Evolutionary conservation across 2,329 filamentous ascomycete species (phyloP).

Genomic region (Pestalotiopsis sp.): DNA sequence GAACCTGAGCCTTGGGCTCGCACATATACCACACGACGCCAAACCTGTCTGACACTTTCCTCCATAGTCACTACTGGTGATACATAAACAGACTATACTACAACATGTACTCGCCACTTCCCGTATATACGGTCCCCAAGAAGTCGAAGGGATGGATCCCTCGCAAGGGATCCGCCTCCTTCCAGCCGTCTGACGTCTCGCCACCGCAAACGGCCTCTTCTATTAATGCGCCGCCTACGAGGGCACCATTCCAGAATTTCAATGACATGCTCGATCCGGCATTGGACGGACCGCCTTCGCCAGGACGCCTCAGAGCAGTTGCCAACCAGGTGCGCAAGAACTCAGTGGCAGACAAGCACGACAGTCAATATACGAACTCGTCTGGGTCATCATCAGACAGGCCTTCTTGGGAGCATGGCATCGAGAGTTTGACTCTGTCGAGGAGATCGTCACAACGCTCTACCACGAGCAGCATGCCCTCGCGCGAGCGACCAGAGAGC

Average conservation of each 20-base stretch:
- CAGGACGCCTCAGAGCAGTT: slow-evolving; percentile 29
- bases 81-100: slow-evolving; percentile 6
- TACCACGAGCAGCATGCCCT: slow-evolving; percentile 50
- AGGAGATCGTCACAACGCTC: slow-evolving; percentile 59
- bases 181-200: slow-evolving; percentile 17
- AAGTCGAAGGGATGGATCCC: slow-evolving; percentile 21
- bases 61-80: slow-evolving; percentile 7
- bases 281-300: slow-evolving; percentile 58
- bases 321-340: slow-evolving; percentile 56
- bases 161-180: slow-evolving; percentile 18
- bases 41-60: slow-evolving; percentile 16
- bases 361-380: slow-evolving; percentile 48
- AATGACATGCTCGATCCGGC: slow-evolving; percentile 56
- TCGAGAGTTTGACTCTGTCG: slow-evolving; percentile 50
- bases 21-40: slow-evolving; percentile 14
- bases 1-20: slow-evolving; percentile 20
- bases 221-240: slow-evolving; percentile 15
- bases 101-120: slow-evolving; percentile 27
- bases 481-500: slow-evolving; percentile 58
- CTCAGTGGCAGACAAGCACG: slow-evolving; percentile 47
- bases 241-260: slow-evolving; percentile 18
- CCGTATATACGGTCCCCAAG: slow-evolving; percentile 22
- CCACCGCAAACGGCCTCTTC: slow-evolving; percentile 16
- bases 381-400: slow-evolving; percentile 55
- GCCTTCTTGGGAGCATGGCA: slow-evolving; percentile 49